A percentile compares a stretch with the other conserved stretches of the same genome.
Evolutionary conservation across 352 stramenopile species (phyloP).

Genomic region (Phytopythium litorale): DNA sequence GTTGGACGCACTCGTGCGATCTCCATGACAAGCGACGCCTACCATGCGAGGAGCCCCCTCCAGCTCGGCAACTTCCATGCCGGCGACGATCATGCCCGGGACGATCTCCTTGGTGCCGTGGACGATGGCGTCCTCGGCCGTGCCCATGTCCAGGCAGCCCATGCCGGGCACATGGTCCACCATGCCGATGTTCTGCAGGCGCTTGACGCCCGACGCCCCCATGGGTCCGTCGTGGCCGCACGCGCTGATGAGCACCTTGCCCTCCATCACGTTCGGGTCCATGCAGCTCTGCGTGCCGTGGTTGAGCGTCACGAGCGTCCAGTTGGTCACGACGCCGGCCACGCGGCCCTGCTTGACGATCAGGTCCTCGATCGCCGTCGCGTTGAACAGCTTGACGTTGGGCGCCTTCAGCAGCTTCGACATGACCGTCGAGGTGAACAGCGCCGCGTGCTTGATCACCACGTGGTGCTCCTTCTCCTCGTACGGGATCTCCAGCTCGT

Average conservation of each 20-base stretch:
- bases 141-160: conserved; percentile 54
- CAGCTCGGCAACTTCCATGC: conserved; percentile 63
- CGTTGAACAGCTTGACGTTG: conserved; percentile 74
- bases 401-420: conserved; percentile 47
- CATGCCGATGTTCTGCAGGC: conserved; percentile 64
- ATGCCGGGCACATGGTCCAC: conserved; percentile 53
- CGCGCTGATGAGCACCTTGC: conserved; percentile 60
- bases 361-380: conserved; percentile 62
- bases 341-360: conserved; percentile 63
- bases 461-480: conserved; percentile 61
- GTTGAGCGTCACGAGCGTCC: conserved; percentile 62
- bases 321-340: conserved; percentile 66
- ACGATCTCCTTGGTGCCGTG: conserved; percentile 60
- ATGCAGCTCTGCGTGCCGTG: conserved; percentile 71
- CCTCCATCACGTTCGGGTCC: conserved; percentile 70
- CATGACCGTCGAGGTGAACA: conserved; percentile 68
- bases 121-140: conserved; percentile 62
- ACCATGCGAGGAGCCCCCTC: conserved; percentile 59
- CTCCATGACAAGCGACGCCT: background rate
- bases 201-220: conserved; percentile 60
- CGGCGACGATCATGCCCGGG: conserved; percentile 55
- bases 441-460: conserved; percentile 58
- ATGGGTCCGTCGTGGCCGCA: conserved; percentile 63
- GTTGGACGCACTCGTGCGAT: background rate
- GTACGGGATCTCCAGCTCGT: conserved; percentile 68